phyloP scores from a whole-genome alignment of 495 filamentous ascomycete species.

The Hyaloscypha bicolor region DNA sequence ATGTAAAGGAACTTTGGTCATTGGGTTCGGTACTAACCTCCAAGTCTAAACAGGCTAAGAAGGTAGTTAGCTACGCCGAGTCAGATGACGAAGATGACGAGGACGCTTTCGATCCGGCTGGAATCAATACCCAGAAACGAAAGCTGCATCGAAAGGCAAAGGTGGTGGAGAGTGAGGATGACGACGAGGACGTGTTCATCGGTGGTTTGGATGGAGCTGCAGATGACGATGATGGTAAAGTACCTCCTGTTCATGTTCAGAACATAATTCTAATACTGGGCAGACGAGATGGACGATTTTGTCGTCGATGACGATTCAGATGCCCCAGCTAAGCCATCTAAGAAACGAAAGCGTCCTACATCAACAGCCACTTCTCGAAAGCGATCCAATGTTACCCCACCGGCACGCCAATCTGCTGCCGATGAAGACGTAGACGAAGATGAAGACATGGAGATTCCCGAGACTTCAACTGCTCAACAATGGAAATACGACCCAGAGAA shows the following conservation, averaged over 20 bases:
- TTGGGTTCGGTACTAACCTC: conserved; percentile 17
- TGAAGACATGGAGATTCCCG: conserved; percentile 58
- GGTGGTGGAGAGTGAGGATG: conserved; percentile 56
- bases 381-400: conserved; percentile 51
- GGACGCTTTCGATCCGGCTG: conserved; percentile 49
- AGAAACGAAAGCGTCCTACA: conserved; percentile 72
- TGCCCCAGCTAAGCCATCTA: conserved; percentile 49
- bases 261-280: conserved; percentile 3
- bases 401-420: conserved; percentile 41
- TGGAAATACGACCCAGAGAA: conserved; percentile 88
- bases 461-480: conserved; percentile 74
- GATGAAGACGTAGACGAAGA: conserved; percentile 45
- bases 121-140: conserved; percentile 39
- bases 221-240: conserved; percentile 63
- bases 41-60: conserved; percentile 35
- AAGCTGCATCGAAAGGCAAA: conserved; percentile 36
- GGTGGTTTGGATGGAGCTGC: conserved; percentile 52
- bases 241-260: background rate
- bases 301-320: conserved; percentile 88
- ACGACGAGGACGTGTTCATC: conserved; percentile 70
- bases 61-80: conserved; percentile 67
- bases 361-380: conserved; percentile 56
- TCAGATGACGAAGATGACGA: conserved; percentile 64
- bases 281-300: conserved; percentile 79
- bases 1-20: conserved; percentile 6